Evolutionary conservation across 2,329 filamentous ascomycete species (phyloP).

Genomic region (Colletotrichum sp.): DNA sequence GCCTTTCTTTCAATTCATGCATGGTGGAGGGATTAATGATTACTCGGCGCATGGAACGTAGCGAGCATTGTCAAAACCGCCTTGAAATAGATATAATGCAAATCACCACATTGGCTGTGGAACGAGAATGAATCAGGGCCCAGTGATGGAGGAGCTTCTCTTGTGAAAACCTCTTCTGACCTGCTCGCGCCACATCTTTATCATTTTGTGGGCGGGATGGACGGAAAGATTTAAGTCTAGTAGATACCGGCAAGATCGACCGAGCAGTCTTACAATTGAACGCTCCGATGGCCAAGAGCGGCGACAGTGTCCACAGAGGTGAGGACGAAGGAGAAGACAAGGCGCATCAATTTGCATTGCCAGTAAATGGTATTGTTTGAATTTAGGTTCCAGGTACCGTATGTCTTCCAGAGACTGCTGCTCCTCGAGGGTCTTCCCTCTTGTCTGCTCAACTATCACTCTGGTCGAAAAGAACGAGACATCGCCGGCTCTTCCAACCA

Average conservation of each 20-base stretch:
- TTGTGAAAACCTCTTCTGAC: neutral
- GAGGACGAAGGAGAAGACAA: neutral
- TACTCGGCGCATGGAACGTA: neutral
- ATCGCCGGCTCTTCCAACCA: slow-evolving; percentile 37
- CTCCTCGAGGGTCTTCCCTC: neutral
- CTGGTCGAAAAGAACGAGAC: neutral
- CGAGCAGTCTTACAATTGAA: neutral
- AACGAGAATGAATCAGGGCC: neutral
- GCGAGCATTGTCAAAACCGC: slow-evolving; percentile 5
- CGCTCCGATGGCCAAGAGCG: neutral
- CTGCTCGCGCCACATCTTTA: neutral
- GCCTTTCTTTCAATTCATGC: neutral
- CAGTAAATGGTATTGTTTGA: neutral
- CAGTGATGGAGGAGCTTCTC: neutral
- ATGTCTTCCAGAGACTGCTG: neutral
- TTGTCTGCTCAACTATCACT: neutral
- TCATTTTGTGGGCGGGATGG: neutral
- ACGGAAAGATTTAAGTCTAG: neutral
- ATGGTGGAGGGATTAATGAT: neutral
- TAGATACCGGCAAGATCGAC: neutral
- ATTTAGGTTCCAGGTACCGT: neutral
- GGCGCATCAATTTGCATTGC: neutral
- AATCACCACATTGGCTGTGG: neutral
- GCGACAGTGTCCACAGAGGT: neutral
- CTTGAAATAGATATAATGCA: neutral